A percentile compares a stretch with the other conserved stretches of the same genome.
Conservation (phyloP, 2,329 filamentous ascomycete species). For the Torrubiellomyces zombiae region DNA sequence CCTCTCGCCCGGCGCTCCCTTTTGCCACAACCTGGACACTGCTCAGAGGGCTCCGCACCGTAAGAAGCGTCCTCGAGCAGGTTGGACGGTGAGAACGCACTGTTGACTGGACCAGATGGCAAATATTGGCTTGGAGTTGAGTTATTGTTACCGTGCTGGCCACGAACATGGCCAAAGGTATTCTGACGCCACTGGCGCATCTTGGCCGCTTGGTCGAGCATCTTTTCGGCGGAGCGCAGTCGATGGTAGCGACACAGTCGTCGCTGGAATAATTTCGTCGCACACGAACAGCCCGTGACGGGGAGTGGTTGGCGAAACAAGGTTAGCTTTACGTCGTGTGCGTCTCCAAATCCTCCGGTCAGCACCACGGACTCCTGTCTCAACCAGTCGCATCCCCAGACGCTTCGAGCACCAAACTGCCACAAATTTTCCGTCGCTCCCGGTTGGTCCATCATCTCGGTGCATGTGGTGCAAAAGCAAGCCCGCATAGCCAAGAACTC, state of each 20-base stretch:
- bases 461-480: constrained; percentile 19
- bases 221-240: constrained; percentile 9
- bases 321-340: neutral
- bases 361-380: no score
- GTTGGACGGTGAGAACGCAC: no score
- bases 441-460: no score
- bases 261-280: constrained; percentile 14
- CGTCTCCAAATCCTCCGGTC: no score
- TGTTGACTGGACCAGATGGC: no score
- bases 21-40: constrained; percentile 7
- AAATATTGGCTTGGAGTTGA: no score
- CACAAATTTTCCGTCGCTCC: constrained; percentile 4
- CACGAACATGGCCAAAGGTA: constrained; percentile 9
- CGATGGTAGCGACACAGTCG: constrained; percentile 20
- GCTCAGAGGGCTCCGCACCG: no score
- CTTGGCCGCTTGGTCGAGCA: constrained; percentile 7
- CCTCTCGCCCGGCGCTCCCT: constrained; percentile 8
- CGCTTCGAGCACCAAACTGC: constrained; percentile 6
- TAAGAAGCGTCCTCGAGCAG: no score
- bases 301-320: constrained; percentile 1
- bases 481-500: constrained; percentile 17
- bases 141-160: no score
- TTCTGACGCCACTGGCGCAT: constrained; percentile 12
- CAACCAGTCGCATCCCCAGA: constrained; percentile 14
- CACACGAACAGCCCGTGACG: constrained; percentile 22